Conservation (phyloP, 768 basidiomycete genomes). For the Mrakia gelida region DNA sequence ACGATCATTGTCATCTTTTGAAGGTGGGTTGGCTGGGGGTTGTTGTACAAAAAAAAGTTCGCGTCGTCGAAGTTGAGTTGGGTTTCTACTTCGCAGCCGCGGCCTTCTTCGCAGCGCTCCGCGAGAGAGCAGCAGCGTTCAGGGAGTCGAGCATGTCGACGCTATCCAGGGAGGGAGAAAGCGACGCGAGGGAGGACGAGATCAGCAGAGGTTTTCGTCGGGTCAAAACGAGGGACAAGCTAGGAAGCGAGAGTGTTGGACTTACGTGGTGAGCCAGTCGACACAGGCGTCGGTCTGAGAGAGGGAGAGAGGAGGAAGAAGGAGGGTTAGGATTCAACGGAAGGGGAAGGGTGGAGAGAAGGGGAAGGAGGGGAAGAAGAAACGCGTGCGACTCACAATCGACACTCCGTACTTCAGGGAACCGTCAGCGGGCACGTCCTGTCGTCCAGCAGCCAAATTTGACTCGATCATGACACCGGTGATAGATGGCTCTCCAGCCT, state of each 20-base stretch:
- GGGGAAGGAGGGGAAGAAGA: neutral
- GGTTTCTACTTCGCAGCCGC: neutral
- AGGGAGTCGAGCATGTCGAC: constrained; percentile 63
- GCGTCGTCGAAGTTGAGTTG: neutral
- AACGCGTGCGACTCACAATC: constrained; percentile 43
- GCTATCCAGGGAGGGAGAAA: neutral
- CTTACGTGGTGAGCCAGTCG: neutral
- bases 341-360: neutral
- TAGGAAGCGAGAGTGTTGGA: neutral
- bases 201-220: neutral
- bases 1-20: neutral
- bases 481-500: constrained; percentile 61
- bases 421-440: constrained; percentile 73
- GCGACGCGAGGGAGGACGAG: neutral
- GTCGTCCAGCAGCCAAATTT: constrained; percentile 83
- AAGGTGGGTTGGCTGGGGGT: neutral
- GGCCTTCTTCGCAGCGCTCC: neutral
- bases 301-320: neutral
- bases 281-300: constrained; percentile 8
- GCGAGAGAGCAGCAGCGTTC: constrained; percentile 33
- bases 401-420: constrained; percentile 73
- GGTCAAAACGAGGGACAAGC: neutral
- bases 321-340: no score
- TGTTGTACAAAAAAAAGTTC: neutral
- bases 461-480: constrained; percentile 98